phyloP scores from a whole-genome alignment of 2,329 filamentous ascomycete species.

The Lasiodiplodia sp. region DNA sequence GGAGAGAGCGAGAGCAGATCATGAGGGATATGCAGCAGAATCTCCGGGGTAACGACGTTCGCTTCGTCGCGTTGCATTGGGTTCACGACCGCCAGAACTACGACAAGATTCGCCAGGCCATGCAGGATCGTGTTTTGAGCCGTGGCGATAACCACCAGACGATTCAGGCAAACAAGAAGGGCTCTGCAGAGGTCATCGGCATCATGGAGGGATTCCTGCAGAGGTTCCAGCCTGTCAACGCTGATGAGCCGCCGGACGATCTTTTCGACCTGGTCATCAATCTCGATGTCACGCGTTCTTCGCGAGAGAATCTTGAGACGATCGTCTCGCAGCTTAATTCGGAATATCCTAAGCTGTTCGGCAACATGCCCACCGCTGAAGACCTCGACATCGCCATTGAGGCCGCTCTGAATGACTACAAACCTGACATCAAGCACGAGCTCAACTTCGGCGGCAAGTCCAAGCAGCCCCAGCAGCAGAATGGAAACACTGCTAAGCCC shows the following conservation, averaged over 20 bases:
- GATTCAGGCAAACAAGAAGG: slow-evolving; percentile 82
- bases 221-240: slow-evolving; percentile 81
- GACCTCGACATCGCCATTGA: slow-evolving; percentile 83
- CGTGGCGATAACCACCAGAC: slow-evolving; percentile 98
- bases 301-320: slow-evolving; percentile 83
- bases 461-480: slow-evolving; percentile 40
- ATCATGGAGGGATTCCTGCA: slow-evolving; percentile 96
- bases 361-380: slow-evolving; percentile 71
- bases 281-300: slow-evolving; percentile 78
- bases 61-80: slow-evolving; percentile 87
- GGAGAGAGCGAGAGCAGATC: slow-evolving; percentile 85
- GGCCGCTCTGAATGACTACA: slow-evolving; percentile 77
- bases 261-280: slow-evolving; percentile 86
- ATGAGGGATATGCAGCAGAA: slow-evolving; percentile 75
- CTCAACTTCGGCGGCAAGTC: slow-evolving; percentile 61
- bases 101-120: slow-evolving; percentile 75
- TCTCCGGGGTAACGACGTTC: slow-evolving; percentile 62
- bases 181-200: slow-evolving; percentile 74
- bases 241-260: slow-evolving; percentile 73
- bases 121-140: slow-evolving; percentile 77
- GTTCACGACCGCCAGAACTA: slow-evolving; percentile 75
- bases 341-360: slow-evolving; percentile 79
- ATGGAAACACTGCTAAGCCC: background rate
- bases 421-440: slow-evolving; percentile 76
- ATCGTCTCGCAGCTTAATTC: slow-evolving; percentile 74